Conservation (phyloP, 2,329 filamentous ascomycete genomes). For the Alternaria rosae region DNA sequence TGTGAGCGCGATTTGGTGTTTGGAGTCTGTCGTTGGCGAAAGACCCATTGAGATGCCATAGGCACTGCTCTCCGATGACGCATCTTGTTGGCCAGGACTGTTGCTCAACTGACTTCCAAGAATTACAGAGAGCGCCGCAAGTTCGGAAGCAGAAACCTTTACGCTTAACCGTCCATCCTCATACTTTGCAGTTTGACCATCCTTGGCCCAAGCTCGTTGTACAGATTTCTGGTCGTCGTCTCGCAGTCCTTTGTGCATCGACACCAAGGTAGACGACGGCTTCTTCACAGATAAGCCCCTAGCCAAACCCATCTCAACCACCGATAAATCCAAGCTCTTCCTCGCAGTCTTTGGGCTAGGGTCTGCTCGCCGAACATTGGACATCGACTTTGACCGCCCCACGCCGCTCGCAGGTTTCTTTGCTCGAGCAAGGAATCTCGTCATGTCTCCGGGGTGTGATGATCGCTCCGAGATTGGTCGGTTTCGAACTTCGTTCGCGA, state of each 20-base stretch:
- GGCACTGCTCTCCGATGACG: slow-evolving; percentile 27
- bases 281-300: slow-evolving; percentile 27
- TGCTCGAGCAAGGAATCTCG: slow-evolving; percentile 29
- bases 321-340: slow-evolving; percentile 28
- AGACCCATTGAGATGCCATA: slow-evolving; percentile 36
- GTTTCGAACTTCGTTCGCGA: slow-evolving; percentile 33
- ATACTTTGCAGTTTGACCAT: slow-evolving; percentile 30
- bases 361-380: slow-evolving; percentile 19
- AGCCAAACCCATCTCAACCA: slow-evolving; percentile 22
- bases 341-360: slow-evolving; percentile 15
- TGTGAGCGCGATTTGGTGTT: slow-evolving; percentile 30
- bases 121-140: slow-evolving; percentile 39
- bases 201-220: slow-evolving; percentile 33
- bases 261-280: slow-evolving; percentile 18
- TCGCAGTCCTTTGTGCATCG: slow-evolving; percentile 19
- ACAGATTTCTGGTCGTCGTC: slow-evolving; percentile 5
- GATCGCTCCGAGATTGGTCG: slow-evolving; percentile 31
- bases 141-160: slow-evolving; percentile 31
- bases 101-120: slow-evolving; percentile 31
- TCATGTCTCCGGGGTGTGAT: slow-evolving; percentile 32
- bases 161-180: slow-evolving; percentile 23
- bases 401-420: slow-evolving; percentile 19
- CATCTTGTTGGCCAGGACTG: slow-evolving; percentile 1
- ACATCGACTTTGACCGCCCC: slow-evolving; percentile 30
- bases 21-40: slow-evolving; percentile 17